Evolutionary conservation across 2,329 filamentous ascomycete genomes (phyloP), one percentile per base, ranked within the genome.

Genomic region (Penicillium hordei): DNA sequence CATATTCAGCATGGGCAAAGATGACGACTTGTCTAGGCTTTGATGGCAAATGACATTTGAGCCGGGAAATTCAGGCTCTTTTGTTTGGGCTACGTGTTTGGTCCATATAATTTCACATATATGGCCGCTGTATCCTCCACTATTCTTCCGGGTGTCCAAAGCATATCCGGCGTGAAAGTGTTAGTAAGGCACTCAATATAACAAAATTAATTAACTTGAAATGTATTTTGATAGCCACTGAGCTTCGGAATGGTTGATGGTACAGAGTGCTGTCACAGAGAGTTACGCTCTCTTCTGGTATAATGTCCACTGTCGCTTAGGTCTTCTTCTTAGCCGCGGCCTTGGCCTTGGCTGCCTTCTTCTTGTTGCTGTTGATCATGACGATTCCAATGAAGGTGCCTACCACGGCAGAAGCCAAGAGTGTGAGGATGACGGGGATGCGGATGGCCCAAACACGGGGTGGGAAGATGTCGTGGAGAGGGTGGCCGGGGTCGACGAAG

Each of bases 371-470:
- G 76, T 91, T 87, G 80, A 99, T 97, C 94, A 99, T 99, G 72
- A 99, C 93, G 73, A 96, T 88, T 70, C 90, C 89, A 67, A 99
- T 83, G 82, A 99, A 99, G 60, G 91, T 95, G 63, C 94, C 94
- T 60, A 99, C 93, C 59, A 99, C 92, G 59, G 94, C 92, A 60
- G 89, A 93, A 64, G 89, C 93, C 65, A 99, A 83, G 46, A 99
- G 87, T 63, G 97, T 89, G 67, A 99, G 87, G 75, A 99, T 96
- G 69, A 99, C 93, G 68, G 94, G 94, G 72, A 99, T 94, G 76
- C 94, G 93, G 75, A 99, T 96, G 60, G 94, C 94, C 94, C 94
- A 99, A 75, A 96, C 93, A 75, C 94, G 93, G 46, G 93, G 93
- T 61, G 91, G 94, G 81, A 99, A 99, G 81, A 97, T 84, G 75